Evolutionary conservation across 768 basidiomycete species (phyloP).

Genomic region (Rhodosporidiobolus sp.): DNA sequence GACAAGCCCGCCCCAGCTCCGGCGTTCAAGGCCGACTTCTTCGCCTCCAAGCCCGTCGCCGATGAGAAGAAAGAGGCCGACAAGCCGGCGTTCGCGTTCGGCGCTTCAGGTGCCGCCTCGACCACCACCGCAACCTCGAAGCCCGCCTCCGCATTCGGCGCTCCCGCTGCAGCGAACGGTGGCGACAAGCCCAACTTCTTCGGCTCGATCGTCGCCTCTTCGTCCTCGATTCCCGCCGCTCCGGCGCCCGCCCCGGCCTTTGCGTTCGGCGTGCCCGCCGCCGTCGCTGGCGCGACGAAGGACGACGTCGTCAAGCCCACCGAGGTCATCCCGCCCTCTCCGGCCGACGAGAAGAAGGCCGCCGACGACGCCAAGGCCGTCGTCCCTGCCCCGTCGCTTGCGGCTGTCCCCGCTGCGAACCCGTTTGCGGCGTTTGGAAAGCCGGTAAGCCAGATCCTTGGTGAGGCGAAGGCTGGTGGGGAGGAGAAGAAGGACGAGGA

Average conservation of each 20-base stretch:
- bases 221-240: not conserved
- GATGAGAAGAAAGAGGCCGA: not conserved
- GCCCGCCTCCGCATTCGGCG: slow-evolving; percentile 15
- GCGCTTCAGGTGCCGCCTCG: not conserved
- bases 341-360: not conserved
- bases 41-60: slow-evolving; percentile 25
- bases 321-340: slow-evolving; percentile 7
- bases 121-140: not conserved
- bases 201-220: slow-evolving; percentile 52
- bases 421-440: slow-evolving; percentile 39
- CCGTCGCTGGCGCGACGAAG: not conserved
- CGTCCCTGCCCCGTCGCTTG: too few species aligned
- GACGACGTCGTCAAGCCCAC: slow-evolving; percentile 12
- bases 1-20: slow-evolving; percentile 28
- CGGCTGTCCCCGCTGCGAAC: slow-evolving; percentile 24
- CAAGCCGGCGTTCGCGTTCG: slow-evolving; percentile 23
- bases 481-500: slow-evolving; percentile 1
- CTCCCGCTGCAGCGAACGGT: not conserved
- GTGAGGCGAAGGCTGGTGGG: not conserved
- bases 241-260: slow-evolving; percentile 11
- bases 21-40: slow-evolving; percentile 22
- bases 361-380: not conserved
- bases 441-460: slow-evolving; percentile 32
- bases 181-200: slow-evolving; percentile 62
- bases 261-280: slow-evolving; percentile 12